A percentile compares a stretch with the other conserved stretches of the same genome.
Evolutionary conservation across 1,284 basidiomycete species (phyloP).

Genomic region (Vanrija humicola): DNA sequence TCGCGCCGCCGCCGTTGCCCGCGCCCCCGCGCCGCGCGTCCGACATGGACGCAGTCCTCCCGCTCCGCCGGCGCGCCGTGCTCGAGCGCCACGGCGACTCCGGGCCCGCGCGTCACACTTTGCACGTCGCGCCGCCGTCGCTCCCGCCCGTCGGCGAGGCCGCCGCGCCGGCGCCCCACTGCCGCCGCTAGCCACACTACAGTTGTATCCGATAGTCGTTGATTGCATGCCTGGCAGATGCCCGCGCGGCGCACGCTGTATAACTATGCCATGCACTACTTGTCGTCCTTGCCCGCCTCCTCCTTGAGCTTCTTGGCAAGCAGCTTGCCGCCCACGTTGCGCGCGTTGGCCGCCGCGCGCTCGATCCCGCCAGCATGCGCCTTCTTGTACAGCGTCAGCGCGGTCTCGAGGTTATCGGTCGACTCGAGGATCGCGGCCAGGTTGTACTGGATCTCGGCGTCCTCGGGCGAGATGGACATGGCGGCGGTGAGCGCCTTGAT

Average conservation of each 20-base stretch:
- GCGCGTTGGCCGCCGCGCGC: constrained; percentile 45
- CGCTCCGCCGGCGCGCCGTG: too few species aligned
- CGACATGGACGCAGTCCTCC: too few species aligned
- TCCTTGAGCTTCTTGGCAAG: constrained; percentile 22
- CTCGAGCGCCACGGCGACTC: too few species aligned
- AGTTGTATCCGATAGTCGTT: too few species aligned
- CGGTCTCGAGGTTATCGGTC: constrained; percentile 43
- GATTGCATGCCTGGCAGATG: too few species aligned
- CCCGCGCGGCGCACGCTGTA: too few species aligned
- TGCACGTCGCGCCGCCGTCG: too few species aligned
- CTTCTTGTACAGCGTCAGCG: constrained; percentile 44
- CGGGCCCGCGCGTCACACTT: too few species aligned
- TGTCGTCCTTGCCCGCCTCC: constrained; percentile 3
- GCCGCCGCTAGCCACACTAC: background rate
- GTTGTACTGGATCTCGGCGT: constrained; percentile 93
- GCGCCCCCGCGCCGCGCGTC: too few species aligned
- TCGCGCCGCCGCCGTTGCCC: too few species aligned
- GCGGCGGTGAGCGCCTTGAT: constrained; percentile 85
- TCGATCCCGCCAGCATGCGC: constrained; percentile 45
- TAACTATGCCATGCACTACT: background rate
- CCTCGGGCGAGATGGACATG: constrained; percentile 77
- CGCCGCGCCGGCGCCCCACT: background rate
- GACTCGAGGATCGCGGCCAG: constrained; percentile 58
- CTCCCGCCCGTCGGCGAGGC: background rate
- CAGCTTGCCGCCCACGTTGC: constrained; percentile 46